phyloP scores from a whole-genome alignment of 208 protist species.

The Acanthamoeba culbertsoni region DNA sequence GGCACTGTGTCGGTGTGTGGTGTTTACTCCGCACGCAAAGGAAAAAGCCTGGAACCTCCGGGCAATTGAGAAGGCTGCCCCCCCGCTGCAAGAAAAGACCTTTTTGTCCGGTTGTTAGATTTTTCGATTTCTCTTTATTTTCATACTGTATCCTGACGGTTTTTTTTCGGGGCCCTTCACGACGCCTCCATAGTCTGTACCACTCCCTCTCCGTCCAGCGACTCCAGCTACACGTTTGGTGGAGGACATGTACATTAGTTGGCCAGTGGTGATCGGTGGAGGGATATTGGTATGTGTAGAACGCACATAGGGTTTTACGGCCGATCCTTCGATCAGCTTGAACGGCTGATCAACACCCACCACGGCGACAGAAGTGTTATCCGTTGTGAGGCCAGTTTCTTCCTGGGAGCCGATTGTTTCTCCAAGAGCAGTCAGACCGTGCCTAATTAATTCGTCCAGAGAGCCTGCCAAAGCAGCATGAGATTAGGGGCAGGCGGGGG shows the following conservation, averaged over 20 bases:
- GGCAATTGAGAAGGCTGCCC: too few species aligned
- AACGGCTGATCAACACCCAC: not conserved
- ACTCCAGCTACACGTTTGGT: too few species aligned
- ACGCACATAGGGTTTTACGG: slow-evolving; percentile 23
- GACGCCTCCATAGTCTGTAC: not conserved
- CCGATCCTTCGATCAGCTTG: not conserved
- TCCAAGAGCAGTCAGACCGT: slow-evolving; percentile 92
- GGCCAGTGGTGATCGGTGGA: not conserved
- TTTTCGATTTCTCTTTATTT: not conserved
- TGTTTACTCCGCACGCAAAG: too few species aligned
- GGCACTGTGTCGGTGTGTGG: too few species aligned
- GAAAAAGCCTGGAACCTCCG: too few species aligned
- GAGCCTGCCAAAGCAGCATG: not conserved
- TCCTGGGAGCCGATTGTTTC: slow-evolving; percentile 84
- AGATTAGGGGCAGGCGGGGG: not conserved
- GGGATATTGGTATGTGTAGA: not conserved
- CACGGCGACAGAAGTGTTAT: slow-evolving; percentile 35
- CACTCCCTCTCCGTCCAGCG: not conserved
- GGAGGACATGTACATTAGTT: too few species aligned
- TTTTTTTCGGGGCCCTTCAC: not conserved
- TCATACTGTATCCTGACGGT: not conserved
- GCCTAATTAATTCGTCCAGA: slow-evolving; percentile 89
- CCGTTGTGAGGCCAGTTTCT: not conserved
- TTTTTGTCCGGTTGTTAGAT: too few species aligned
- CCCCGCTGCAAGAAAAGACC: too few species aligned